Percentiles rank a stretch among this genome's conserved stretches.
These are phyloP conservation scores for Globisporangium okanoganense DNA, from an alignment of 352 stramenopile genomes.

Conservation along the genomic window DNA sequence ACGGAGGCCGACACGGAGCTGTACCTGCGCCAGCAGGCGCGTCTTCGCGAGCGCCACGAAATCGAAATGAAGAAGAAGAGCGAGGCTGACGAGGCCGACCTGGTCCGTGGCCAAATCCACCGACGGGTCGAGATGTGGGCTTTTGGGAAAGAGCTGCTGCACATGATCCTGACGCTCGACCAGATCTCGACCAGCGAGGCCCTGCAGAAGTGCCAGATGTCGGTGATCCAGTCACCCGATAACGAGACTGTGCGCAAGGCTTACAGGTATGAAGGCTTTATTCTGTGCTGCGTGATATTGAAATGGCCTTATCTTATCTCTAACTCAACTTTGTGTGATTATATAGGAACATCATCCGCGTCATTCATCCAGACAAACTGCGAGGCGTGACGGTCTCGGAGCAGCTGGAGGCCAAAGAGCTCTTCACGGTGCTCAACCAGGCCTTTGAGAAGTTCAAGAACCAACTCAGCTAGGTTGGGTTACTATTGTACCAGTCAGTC, in stretches of 20 bases:
- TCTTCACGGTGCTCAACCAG: conserved; percentile 87
- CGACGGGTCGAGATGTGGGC: conserved; percentile 77
- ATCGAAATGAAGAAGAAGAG: conserved; percentile 78
- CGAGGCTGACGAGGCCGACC: conserved; percentile 77
- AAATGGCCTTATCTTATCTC: too few relatives aligned
- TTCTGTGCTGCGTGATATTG: neutral
- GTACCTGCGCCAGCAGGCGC: conserved; percentile 79
- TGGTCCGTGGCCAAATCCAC: conserved; percentile 73
- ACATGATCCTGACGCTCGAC: conserved; percentile 84
- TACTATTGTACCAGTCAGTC: neutral
- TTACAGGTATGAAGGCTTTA: conserved; percentile 44
- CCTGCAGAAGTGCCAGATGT: conserved; percentile 70
- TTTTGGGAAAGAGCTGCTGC: conserved; percentile 76
- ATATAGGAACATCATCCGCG: conserved; percentile 78
- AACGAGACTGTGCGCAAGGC: conserved; percentile 81
- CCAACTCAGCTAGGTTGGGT: conserved; percentile 20
- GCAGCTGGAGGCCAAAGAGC: conserved; percentile 79
- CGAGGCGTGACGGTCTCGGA: conserved; percentile 68
- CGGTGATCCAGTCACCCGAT: conserved; percentile 75
- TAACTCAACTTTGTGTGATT: conserved; percentile 1
- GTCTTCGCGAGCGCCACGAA: conserved; percentile 76
- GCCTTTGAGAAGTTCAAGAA: conserved; percentile 86
- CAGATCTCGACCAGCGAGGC: conserved; percentile 73
- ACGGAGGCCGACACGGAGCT: conserved; percentile 69
- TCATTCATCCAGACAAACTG: conserved; percentile 88